Evolutionary conservation across 371 early-diverging fungal genomes (phyloP), one percentile per base, ranked within the genome.

Genomic region (Rhizomucor pusillus): DNA sequence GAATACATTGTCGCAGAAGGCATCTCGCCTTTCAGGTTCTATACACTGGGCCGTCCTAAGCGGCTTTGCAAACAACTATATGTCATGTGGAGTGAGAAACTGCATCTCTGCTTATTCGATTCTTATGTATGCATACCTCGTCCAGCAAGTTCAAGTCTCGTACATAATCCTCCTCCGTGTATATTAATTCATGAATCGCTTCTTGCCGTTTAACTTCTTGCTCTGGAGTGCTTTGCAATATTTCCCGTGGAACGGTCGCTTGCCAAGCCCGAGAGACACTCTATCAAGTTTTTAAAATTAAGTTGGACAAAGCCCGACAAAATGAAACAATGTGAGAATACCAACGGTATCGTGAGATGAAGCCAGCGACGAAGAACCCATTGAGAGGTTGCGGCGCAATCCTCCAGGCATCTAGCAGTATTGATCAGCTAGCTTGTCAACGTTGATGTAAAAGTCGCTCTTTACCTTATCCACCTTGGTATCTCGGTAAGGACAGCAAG

Each of bases 101-200:
- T 22, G 9, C 6, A 19, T n/a, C 13, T 11, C 43, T 57, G 23
- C 49, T 16, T 39, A 45, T 34, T 56, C 7, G 6, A n/a, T 24
- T 54, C n/a, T 34, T 19, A 22, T 36, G 5, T 50, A 7, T 40
- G 41, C 54, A 20, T 67, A 74, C 75, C 43, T 66, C 61, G 50
- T 71, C 68, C 43, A 80, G 47, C 20, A 80, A 47, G 24, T 59
- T 59, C 13, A 81, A 58, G 63, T 97, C 97, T 25, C 84, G 84
- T 18, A 94, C 92, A 69, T 89, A 97, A 65, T 94, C 93, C 59
- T 87, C 86, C 64, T 96, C 96, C 2, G 91, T 92, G 50, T 91
- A 84, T 37, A 97, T 90, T 37, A 95, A 55, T 73, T 97, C 97
- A 69, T 87, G 94, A 57, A 97, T 91, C 13, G 88, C 88, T 67